phyloP scores from a whole-genome alignment of 257 asterid species.

The Jasminum sambac region DNA sequence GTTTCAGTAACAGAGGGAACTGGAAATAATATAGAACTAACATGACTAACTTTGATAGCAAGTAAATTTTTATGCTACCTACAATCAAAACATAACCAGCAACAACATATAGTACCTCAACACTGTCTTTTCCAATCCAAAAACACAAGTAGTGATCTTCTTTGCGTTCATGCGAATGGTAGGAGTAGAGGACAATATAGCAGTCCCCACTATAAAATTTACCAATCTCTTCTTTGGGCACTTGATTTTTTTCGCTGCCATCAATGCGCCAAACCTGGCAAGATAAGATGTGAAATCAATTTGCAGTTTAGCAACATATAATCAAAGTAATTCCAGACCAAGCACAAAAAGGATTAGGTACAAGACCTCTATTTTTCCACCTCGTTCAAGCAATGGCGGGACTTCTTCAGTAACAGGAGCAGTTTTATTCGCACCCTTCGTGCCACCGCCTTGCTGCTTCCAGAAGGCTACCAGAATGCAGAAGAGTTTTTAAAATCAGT shows the following conservation, averaged over 20 bases:
- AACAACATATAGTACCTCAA: conserved; percentile 57
- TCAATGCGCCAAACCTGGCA: conserved; percentile 89
- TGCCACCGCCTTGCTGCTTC: conserved; percentile 92
- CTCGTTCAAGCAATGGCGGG: conserved; percentile 94
- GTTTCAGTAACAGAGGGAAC: background rate
- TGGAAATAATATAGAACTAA: background rate
- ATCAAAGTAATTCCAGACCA: conserved; percentile 8
- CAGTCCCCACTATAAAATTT: conserved; percentile 96
- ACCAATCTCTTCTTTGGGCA: conserved; percentile 76
- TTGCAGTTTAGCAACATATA: conserved; percentile 2
- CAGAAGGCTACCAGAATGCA: conserved; percentile 62
- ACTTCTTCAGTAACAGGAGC: conserved; percentile 80
- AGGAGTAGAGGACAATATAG: conserved; percentile 85
- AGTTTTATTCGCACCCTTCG: conserved; percentile 78
- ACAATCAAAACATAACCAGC: conserved; percentile 12
- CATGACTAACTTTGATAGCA: background rate
- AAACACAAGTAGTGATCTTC: conserved; percentile 86
- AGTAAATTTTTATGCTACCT: background rate
- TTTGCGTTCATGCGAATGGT: conserved; percentile 88
- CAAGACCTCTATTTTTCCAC: conserved; percentile 83
- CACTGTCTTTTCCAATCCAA: conserved; percentile 98
- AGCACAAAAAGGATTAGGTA: conserved; percentile 20
- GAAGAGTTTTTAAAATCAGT: conserved; percentile 21
- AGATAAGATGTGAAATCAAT: conserved; percentile 3
- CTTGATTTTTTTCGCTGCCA: conserved; percentile 77